A percentile compares a stretch with the other conserved stretches of the same genome.
These are phyloP conservation scores for Penicillium sp. DNA, from an alignment of 2,329 filamentous ascomycete genomes.

Conservation along the genomic window DNA sequence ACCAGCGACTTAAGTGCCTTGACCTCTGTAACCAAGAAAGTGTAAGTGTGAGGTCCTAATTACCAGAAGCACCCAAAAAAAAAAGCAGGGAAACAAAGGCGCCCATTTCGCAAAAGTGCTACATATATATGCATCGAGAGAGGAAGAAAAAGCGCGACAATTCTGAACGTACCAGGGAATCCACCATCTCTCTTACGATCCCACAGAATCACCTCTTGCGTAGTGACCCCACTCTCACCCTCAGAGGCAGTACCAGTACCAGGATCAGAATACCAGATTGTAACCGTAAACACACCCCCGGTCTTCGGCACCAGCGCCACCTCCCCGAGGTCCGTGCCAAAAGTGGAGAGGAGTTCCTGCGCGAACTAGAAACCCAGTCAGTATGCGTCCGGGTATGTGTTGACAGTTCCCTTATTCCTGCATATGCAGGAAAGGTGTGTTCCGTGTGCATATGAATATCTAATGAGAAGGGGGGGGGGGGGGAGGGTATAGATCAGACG, in stretches of 20 bases:
- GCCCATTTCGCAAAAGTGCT: background rate
- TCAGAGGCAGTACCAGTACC: constrained; percentile 3
- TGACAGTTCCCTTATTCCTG: background rate
- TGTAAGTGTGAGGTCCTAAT: background rate
- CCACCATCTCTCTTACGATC: constrained; percentile 82
- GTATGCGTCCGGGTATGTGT: background rate
- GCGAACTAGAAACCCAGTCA: constrained; percentile 62
- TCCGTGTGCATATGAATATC: background rate
- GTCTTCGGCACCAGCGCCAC: constrained; percentile 82
- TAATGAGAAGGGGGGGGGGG: background rate
- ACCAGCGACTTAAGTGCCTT: constrained; percentile 86
- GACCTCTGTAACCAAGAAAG: constrained; percentile 57
- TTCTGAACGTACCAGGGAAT: constrained; percentile 65
- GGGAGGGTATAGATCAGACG: constrained; percentile 24
- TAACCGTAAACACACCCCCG: constrained; percentile 78
- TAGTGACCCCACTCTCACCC: constrained; percentile 17
- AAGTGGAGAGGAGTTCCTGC: constrained; percentile 93
- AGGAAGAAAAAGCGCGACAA: background rate
- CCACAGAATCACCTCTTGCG: constrained; percentile 67
- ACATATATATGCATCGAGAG: background rate
- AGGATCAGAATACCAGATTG: constrained; percentile 48
- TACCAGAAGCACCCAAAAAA: background rate
- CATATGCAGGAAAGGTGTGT: background rate
- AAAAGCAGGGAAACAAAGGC: background rate
- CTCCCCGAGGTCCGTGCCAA: constrained; percentile 78